Evolutionary conservation across 2,329 filamentous ascomycete species (phyloP).

Genomic region (Nemania abortiva): DNA sequence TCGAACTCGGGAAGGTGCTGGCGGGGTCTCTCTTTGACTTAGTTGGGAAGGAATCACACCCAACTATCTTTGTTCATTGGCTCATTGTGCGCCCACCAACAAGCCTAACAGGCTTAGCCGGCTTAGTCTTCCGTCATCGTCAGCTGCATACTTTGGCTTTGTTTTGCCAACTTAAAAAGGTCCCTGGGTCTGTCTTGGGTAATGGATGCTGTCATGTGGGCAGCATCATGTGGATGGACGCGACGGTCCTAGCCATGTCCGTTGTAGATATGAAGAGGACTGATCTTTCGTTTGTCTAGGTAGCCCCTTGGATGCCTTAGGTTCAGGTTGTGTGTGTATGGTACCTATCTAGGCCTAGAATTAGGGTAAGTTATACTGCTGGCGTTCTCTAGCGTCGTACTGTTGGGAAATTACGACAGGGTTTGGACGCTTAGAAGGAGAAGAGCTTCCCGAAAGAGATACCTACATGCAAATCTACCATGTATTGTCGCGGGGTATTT

Average conservation of each 20-base stretch:
- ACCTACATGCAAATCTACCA: background rate
- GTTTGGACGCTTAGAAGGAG: background rate
- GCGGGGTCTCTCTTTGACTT: slow-evolving; percentile 10
- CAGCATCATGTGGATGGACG: background rate
- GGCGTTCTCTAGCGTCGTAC: background rate
- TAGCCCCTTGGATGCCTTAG: background rate
- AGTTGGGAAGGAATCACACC: slow-evolving; percentile 23
- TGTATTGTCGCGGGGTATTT: slow-evolving; percentile 1
- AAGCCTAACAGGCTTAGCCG: background rate
- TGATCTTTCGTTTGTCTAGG: slow-evolving; percentile 1
- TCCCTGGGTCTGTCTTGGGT: background rate
- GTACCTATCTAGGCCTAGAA: background rate
- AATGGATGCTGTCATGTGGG: background rate
- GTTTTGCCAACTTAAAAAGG: background rate
- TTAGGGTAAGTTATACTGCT: background rate
- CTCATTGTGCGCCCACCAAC: background rate
- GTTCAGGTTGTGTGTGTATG: background rate
- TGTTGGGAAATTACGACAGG: background rate
- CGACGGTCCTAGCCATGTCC: background rate
- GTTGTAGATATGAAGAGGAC: background rate
- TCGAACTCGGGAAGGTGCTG: slow-evolving; percentile 12
- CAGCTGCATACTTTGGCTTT: slow-evolving; percentile 11
- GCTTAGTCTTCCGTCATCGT: slow-evolving; percentile 4
- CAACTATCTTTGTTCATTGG: slow-evolving; percentile 20
- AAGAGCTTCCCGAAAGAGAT: background rate